A percentile compares a stretch with the other conserved stretches of the same genome.
Evolutionary conservation across 371 early-diverging fungal species (phyloP).

Genomic region (Actinomortierella wolfii): DNA sequence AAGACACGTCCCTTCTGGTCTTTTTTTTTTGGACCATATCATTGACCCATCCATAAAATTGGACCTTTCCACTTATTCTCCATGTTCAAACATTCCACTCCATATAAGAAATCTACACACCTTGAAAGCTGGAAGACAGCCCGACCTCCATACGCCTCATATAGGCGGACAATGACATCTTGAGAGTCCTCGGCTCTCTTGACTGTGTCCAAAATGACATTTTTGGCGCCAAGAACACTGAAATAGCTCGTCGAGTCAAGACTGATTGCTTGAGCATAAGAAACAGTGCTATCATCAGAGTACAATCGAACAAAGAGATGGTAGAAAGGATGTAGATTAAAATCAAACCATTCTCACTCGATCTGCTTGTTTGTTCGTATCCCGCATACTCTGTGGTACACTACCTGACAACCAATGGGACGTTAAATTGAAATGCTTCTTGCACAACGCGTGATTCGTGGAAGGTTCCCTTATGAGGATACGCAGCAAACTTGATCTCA

Average conservation of each 20-base stretch:
- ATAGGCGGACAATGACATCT: conserved; percentile 79
- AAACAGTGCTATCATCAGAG: no score
- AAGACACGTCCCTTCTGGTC: no score
- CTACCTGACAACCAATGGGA: conserved; percentile 66
- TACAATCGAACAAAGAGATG: no score
- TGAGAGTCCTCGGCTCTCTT: conserved; percentile 85
- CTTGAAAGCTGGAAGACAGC: conserved; percentile 61
- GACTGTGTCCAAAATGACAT: conserved; percentile 86
- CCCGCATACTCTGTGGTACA: background rate
- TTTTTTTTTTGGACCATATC: no score
- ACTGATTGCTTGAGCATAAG: no score
- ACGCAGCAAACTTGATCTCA: conserved; percentile 87
- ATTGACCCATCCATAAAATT: no score
- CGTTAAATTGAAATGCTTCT: conserved; percentile 88
- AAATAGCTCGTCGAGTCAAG: no score
- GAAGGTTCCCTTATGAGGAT: conserved; percentile 86
- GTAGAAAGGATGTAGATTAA: no score
- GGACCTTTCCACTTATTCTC: background rate
- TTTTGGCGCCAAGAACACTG: conserved; percentile 59
- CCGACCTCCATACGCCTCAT: conserved; percentile 94
- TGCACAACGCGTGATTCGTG: conserved; percentile 80
- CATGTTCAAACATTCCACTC: no score
- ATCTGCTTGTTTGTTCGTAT: background rate
- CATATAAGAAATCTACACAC: no score
- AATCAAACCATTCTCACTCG: no score